phyloP scores from a whole-genome alignment of 176 grass and related monocot species.

The bread wheat (Triticum aestivum) region DNA sequence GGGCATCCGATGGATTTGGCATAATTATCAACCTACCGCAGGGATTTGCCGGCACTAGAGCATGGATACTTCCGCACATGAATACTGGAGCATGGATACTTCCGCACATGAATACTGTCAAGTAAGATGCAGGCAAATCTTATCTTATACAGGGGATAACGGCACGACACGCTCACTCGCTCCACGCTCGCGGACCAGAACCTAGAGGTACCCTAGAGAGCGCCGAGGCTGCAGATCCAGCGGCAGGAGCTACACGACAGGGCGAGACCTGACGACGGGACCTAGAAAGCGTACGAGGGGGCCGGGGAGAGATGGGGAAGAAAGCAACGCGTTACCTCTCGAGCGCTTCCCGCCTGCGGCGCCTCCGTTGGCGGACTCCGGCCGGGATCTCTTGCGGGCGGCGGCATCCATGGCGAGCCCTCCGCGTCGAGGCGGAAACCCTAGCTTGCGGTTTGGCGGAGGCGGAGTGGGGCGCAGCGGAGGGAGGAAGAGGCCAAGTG shows the following conservation, averaged over 20 bases:
- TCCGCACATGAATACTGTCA: neutral
- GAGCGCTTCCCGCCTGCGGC: constrained; percentile 49
- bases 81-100: neutral
- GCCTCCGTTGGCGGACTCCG: constrained; percentile 39
- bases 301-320: neutral
- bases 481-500: neutral
- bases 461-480: neutral
- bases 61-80: neutral
- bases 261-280: neutral
- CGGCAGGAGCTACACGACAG: neutral
- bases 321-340: constrained; percentile 37
- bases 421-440: constrained; percentile 29
- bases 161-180: neutral
- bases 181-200: neutral
- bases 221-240: constrained; percentile 15
- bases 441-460: constrained; percentile 26
- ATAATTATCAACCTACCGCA: neutral
- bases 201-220: neutral
- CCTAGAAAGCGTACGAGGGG: neutral
- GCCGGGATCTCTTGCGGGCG: constrained; percentile 55
- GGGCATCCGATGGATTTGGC: neutral
- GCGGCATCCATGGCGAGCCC: constrained; percentile 51
- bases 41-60: neutral
- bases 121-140: neutral
- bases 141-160: neutral